Conservation (phyloP, 2,329 filamentous ascomycete species). For the Myriosclerotinia scirpicola region DNA sequence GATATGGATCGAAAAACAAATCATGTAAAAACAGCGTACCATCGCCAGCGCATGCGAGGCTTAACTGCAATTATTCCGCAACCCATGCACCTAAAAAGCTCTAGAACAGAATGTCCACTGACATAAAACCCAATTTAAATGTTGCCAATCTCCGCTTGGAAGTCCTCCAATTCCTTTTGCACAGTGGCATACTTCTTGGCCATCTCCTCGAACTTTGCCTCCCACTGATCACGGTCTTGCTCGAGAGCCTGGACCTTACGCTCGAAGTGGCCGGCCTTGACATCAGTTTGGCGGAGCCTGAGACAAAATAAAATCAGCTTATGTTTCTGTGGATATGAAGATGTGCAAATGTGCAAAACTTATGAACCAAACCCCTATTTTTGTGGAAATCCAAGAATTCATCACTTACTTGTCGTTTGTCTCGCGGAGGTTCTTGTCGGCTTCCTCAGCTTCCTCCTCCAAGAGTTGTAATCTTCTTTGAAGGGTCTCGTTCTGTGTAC, state of each 20-base stretch:
- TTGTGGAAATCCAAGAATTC: background rate
- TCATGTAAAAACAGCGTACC: slow-evolving; percentile 33
- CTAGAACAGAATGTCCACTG: slow-evolving; percentile 26
- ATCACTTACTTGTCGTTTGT: slow-evolving; percentile 92
- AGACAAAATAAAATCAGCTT: slow-evolving; percentile 28
- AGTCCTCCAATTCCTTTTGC: slow-evolving; percentile 88
- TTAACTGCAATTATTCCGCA: slow-evolving; percentile 34
- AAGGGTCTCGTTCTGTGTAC: slow-evolving; percentile 87
- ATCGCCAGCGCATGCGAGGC: slow-evolving; percentile 36
- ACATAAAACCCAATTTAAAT: slow-evolving; percentile 56
- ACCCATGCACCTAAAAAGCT: slow-evolving; percentile 28
- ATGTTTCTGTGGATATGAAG: slow-evolving; percentile 16
- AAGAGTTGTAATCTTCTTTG: slow-evolving; percentile 91
- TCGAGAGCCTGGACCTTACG: slow-evolving; percentile 98
- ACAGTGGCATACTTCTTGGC: slow-evolving; percentile 78
- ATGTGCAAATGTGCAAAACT: slow-evolving; percentile 19
- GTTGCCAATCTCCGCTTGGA: slow-evolving; percentile 89
- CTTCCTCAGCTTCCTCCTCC: slow-evolving; percentile 96
- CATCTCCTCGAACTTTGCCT: slow-evolving; percentile 98
- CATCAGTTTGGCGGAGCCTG: slow-evolving; percentile 97
- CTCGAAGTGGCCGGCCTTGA: slow-evolving; percentile 99
- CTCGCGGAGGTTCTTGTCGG: slow-evolving; percentile 94
- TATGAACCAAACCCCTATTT: slow-evolving; percentile 19
- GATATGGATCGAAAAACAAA: slow-evolving; percentile 34
- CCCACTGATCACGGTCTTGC: slow-evolving; percentile 88